phyloP scores from a whole-genome alignment of 2,329 filamentous ascomycete genomes.

The Trichoderma sp. region DNA sequence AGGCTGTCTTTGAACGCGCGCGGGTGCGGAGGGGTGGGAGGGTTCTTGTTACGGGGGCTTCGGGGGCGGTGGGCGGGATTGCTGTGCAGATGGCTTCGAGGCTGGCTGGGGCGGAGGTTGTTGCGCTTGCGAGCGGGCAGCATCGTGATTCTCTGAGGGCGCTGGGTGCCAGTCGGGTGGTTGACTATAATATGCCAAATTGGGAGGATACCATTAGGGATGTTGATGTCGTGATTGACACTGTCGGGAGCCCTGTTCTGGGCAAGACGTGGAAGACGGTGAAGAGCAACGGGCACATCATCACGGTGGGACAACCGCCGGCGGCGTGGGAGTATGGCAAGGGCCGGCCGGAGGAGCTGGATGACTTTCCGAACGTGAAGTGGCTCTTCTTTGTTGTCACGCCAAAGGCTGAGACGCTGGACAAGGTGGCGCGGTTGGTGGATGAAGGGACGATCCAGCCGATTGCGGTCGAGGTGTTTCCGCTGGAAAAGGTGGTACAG shows the following conservation, averaged over 20 bases:
- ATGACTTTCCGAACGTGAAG: slow-evolving; percentile 31
- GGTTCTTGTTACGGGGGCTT: slow-evolving; percentile 39
- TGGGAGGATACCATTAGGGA: slow-evolving; percentile 35
- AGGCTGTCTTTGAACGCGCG: slow-evolving; percentile 34
- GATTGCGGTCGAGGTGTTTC: slow-evolving; percentile 34
- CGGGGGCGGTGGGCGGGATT: slow-evolving; percentile 38
- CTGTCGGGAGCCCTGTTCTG: slow-evolving; percentile 37
- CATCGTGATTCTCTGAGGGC: slow-evolving; percentile 30
- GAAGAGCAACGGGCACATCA: slow-evolving; percentile 37
- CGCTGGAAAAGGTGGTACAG: slow-evolving; percentile 32
- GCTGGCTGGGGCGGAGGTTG: slow-evolving; percentile 33
- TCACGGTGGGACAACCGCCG: slow-evolving; percentile 43
- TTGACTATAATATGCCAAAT: slow-evolving; percentile 34
- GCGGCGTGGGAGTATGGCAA: slow-evolving; percentile 39
- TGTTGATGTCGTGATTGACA: slow-evolving; percentile 41
- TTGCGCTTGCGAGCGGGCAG: slow-evolving; percentile 37
- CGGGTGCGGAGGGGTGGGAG: slow-evolving; percentile 26
- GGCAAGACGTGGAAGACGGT: slow-evolving; percentile 38
- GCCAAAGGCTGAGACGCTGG: slow-evolving; percentile 32
- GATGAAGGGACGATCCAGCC: slow-evolving; percentile 33
- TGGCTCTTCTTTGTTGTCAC: slow-evolving; percentile 40
- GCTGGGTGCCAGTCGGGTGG: slow-evolving; percentile 33
- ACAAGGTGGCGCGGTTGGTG: slow-evolving; percentile 31
- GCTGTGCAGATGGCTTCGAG: slow-evolving; percentile 38
- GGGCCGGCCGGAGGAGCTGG: slow-evolving; percentile 31